Conservation (phyloP, 2,329 filamentous ascomycete species). For the Xylaria multiplex region DNA sequence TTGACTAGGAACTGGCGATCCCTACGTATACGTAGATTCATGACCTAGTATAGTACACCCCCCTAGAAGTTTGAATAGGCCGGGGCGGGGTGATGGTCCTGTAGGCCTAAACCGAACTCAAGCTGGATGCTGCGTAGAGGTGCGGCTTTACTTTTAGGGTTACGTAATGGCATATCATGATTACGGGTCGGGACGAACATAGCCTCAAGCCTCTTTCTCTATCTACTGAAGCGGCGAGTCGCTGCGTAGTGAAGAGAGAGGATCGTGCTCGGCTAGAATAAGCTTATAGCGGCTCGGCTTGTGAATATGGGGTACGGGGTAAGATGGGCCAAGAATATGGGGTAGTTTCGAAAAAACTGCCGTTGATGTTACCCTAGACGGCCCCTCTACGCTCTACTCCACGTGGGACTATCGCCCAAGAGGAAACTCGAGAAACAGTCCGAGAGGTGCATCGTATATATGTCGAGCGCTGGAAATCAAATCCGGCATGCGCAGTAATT, state of each 20-base stretch:
- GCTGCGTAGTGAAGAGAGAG: neutral
- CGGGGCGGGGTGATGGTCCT: neutral
- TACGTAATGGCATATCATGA: neutral
- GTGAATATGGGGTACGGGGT: slow-evolving; percentile 15
- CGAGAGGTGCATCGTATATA: neutral
- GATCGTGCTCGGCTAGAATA: slow-evolving; percentile 5
- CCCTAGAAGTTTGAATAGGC: neutral
- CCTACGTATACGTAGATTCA: neutral
- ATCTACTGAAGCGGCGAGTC: neutral
- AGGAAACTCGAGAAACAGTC: neutral
- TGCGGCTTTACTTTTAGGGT: neutral
- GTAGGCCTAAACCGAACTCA: neutral
- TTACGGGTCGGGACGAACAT: neutral
- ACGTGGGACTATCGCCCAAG: slow-evolving; percentile 8
- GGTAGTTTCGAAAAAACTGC: neutral
- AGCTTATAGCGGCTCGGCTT: neutral
- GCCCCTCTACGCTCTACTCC: neutral
- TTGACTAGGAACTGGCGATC: slow-evolving; percentile 2
- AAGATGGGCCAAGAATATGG: neutral
- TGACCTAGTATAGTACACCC: neutral
- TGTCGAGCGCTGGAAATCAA: neutral
- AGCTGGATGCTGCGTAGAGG: neutral
- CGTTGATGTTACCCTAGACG: slow-evolving; percentile 6
- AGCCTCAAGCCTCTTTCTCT: neutral
- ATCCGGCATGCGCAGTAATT: no score